Evolutionary conservation across 1,284 basidiomycete species (phyloP).

Genomic region (Papiliotrema laurentii): DNA sequence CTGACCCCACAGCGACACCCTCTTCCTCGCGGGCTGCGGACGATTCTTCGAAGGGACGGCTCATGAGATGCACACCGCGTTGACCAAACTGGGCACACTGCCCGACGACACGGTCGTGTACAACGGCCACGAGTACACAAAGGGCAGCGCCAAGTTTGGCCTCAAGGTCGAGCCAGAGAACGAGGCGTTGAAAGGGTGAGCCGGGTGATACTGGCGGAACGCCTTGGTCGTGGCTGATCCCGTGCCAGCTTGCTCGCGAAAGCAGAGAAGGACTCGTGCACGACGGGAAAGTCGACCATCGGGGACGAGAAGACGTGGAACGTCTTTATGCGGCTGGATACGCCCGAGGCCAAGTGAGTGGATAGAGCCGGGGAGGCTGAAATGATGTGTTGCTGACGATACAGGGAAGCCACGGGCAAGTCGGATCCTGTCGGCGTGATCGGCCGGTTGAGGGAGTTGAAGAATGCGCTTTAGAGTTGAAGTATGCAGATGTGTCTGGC

Average conservation of each 20-base stretch:
- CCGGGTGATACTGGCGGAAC: too few species aligned
- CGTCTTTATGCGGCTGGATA: conserved; percentile 50
- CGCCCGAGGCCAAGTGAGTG: conserved; percentile 38
- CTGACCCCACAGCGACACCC: conserved; percentile 62
- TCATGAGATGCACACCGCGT: conserved; percentile 74
- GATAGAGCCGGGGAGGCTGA: too few species aligned
- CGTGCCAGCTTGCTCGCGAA: conserved; percentile 31
- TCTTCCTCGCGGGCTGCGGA: conserved; percentile 93
- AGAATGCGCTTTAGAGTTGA: conserved; percentile 55
- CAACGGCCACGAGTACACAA: conserved; percentile 91
- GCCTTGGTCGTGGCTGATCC: too few species aligned
- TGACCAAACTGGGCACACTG: conserved; percentile 69
- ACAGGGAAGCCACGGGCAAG: conserved; percentile 53
- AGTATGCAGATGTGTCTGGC: background rate
- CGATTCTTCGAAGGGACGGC: conserved; percentile 85
- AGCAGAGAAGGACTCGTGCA: conserved; percentile 37
- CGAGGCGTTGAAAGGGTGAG: conserved; percentile 37
- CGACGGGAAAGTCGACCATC: conserved; percentile 51
- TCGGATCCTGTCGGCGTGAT: conserved; percentile 58
- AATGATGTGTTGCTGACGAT: conserved; percentile 1
- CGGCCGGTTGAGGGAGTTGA: conserved; percentile 68
- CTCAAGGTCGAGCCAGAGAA: conserved; percentile 43
- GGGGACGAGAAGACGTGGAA: conserved; percentile 54
- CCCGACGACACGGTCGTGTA: conserved; percentile 79
- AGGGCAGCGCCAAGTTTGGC: conserved; percentile 53